phyloP scores from a whole-genome alignment of 1,139 yeast genomes.

The Protomyces inundatus region DNA sequence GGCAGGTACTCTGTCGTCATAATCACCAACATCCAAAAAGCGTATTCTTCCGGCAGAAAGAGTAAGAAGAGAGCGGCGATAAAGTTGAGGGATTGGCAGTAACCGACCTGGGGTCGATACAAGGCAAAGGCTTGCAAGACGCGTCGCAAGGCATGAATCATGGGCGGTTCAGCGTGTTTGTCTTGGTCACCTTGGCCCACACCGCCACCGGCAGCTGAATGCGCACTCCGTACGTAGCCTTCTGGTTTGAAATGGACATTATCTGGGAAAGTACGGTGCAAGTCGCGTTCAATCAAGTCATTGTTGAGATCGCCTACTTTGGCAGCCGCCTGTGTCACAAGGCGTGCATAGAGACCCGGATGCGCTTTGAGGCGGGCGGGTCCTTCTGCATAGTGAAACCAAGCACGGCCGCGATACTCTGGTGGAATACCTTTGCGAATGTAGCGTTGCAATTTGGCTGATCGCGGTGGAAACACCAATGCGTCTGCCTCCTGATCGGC shows the following conservation, averaged over 20 bases:
- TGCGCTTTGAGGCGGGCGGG: slow-evolving; percentile 41
- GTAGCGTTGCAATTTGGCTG: slow-evolving; percentile 75
- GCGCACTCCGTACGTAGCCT: slow-evolving; percentile 35
- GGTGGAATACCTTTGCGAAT: slow-evolving; percentile 91
- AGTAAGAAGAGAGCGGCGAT: slow-evolving; percentile 77
- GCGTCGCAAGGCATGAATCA: slow-evolving; percentile 68
- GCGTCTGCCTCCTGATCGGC: slow-evolving; percentile 37
- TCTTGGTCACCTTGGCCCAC: slow-evolving; percentile 16
- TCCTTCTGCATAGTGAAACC: slow-evolving; percentile 88
- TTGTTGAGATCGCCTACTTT: neutral
- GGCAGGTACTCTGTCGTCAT: slow-evolving; percentile 81
- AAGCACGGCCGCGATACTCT: slow-evolving; percentile 94
- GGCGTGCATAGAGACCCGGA: slow-evolving; percentile 61
- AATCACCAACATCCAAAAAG: slow-evolving; percentile 81
- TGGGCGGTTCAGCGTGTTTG: slow-evolving; percentile 48
- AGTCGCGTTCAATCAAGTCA: slow-evolving; percentile 88
- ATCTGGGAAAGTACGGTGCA: slow-evolving; percentile 91
- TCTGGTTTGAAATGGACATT: slow-evolving; percentile 60
- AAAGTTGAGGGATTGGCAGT: slow-evolving; percentile 90
- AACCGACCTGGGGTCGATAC: slow-evolving; percentile 85
- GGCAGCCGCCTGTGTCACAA: slow-evolving; percentile 59
- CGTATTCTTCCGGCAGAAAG: slow-evolving; percentile 80
- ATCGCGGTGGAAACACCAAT: slow-evolving; percentile 68
- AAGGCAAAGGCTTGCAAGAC: slow-evolving; percentile 80
- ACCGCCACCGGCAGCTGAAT: slow-evolving; percentile 10